Conservation (phyloP, 441 rosid species). For the Breynia disticha region DNA sequence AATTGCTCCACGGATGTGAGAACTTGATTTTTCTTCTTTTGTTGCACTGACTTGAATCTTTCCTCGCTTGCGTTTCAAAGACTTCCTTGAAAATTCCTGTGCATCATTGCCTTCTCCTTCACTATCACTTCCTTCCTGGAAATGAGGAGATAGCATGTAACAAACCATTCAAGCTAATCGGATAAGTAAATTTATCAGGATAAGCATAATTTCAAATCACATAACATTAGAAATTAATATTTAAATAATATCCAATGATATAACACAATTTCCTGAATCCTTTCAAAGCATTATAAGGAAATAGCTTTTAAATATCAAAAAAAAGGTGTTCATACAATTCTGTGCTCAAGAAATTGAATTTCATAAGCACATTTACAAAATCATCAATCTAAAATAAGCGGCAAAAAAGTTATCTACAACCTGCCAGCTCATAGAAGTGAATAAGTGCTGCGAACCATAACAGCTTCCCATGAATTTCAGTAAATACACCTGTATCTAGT, state of each 20-base stretch:
- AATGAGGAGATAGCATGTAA: constrained; percentile 5
- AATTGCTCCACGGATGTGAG: constrained; percentile 32
- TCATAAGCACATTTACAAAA: not conserved
- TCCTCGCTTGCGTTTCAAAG: constrained; percentile 53
- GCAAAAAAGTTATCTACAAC: not conserved
- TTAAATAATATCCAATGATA: not conserved
- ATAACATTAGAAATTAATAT: not conserved
- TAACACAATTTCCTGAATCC: not conserved
- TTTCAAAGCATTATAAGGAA: not conserved
- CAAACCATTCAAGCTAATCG: constrained; percentile 4
- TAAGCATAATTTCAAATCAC: not conserved
- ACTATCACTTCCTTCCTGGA: constrained; percentile 67
- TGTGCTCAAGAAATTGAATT: not conserved
- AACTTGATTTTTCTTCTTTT: constrained; percentile 36
- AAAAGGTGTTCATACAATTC: too few species aligned
- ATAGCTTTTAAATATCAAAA: not conserved
- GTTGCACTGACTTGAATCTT: constrained; percentile 30
- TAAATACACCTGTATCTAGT: too few species aligned
- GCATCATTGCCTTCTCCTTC: constrained; percentile 60
- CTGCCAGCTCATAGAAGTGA: not conserved
- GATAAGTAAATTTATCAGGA: not conserved
- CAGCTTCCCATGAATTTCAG: too few species aligned
- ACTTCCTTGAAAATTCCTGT: constrained; percentile 29
- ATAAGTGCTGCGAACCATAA: not conserved
- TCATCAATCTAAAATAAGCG: not conserved